A percentile compares a stretch with the other conserved stretches of the same genome.
Evolutionary conservation across 352 stramenopile species (phyloP).

Genomic region (Globisporangium abappressorium): DNA sequence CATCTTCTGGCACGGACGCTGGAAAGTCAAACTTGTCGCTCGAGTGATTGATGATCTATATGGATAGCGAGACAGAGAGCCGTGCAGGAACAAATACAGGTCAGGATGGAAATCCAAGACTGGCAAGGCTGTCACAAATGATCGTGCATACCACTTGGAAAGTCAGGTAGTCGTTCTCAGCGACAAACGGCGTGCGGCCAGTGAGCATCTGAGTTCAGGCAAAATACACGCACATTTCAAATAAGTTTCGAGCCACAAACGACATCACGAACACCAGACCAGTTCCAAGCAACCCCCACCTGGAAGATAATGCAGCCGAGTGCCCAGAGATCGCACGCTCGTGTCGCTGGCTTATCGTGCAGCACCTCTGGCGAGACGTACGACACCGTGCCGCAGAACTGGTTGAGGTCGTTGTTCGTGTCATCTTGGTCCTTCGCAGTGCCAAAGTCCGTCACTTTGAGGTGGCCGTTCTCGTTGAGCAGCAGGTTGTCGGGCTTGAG

Average conservation of each 20-base stretch:
- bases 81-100: background rate
- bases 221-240: background rate
- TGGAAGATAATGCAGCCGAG: constrained; percentile 89
- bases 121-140: background rate
- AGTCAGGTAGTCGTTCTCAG: constrained; percentile 89
- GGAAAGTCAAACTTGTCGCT: constrained; percentile 79
- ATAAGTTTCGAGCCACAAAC: background rate
- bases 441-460: constrained; percentile 91
- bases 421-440: constrained; percentile 85
- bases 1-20: constrained; percentile 54
- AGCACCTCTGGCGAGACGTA: constrained; percentile 92
- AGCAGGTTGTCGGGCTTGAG: constrained; percentile 93
- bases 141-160: constrained; percentile 73
- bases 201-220: constrained; percentile 60
- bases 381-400: constrained; percentile 89
- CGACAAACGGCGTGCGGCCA: constrained; percentile 82
- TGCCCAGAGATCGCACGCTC: constrained; percentile 88
- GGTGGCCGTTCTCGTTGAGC: constrained; percentile 71
- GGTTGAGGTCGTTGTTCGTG: constrained; percentile 44
- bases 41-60: constrained; percentile 78
- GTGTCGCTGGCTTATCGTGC: constrained; percentile 73
- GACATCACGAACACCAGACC: background rate
- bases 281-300: constrained; percentile 20
- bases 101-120: background rate
- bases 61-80: background rate